Base-by-base conservation (phyloP, 2,329 filamentous ascomycete genomes). In the Aspergillus sp. region DNA sequence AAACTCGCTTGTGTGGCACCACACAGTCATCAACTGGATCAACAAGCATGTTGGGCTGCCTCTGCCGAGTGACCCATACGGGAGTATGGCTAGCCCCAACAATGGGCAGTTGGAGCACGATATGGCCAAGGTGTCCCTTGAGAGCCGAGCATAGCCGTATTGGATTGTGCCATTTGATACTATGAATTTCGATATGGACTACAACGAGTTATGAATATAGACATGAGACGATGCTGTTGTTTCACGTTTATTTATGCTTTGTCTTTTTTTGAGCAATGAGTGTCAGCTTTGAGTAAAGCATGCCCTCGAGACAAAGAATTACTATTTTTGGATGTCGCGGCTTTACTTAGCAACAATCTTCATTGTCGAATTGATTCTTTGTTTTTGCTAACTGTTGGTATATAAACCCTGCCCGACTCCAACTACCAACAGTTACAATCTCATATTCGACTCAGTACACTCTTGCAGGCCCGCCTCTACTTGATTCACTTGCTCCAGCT, bases 1-100 rank as follows among this genome's bases (percentile, higher is more conserved):
- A 61, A 96, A 96, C 57, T 82, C 79, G 3, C 64, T 95, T 12
- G 71, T 93, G 13, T 96, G 91, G 91, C 86, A 96, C 51, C 74
- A 74, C 35, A 82, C 86, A 36, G 86, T 96, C 11, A 53, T 95
- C 17, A 75, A 75, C 35, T 95, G 83, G 77, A 75, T 82, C 44
- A 78, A 78, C 51, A 67, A 66, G 41, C 68, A 74, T 50, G 68
- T 67, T 2, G 74, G 72, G 1, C 46, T 77, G 35, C 59, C 66
- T 15, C 53, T 61, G n/a, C 61, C 67, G 31, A 52, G 53, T 3
- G 53, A 57, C 7, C 49, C 59, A 24, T 47, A 55, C 17, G 26
- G 33, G 3, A 32, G 36, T 20, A 32, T 24, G 7, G 39, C 40
- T 29, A 24, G 26, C 11, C 29, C 39, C n/a, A 37, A 35, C 5